Percentiles rank a stretch among this genome's conserved stretches.
Conservation (phyloP, 2,329 filamentous ascomycete genomes). For the Capronia epimyces region DNA sequence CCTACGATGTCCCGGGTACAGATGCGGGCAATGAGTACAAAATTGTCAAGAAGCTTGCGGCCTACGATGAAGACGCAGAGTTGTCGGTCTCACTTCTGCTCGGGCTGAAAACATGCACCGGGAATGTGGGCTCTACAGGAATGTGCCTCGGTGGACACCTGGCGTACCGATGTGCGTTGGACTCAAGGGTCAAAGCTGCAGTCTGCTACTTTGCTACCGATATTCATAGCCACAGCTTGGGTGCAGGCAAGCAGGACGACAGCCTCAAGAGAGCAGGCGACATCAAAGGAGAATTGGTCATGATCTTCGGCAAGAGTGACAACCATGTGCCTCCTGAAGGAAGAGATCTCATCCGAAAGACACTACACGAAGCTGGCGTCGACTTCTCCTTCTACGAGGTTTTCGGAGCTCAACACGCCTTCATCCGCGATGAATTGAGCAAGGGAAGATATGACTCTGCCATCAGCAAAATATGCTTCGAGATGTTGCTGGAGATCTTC, state of each 20-base stretch:
- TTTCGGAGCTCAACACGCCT: slow-evolving; percentile 91
- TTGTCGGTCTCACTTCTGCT: slow-evolving; percentile 66
- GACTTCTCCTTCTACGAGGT: slow-evolving; percentile 80
- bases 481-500: slow-evolving; percentile 83
- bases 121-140: slow-evolving; percentile 70
- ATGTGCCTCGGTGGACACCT: slow-evolving; percentile 95
- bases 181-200: slow-evolving; percentile 67
- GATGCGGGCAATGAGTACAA: slow-evolving; percentile 85
- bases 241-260: slow-evolving; percentile 60
- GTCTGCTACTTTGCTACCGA: slow-evolving; percentile 93
- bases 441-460: slow-evolving; percentile 93
- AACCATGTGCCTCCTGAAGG: slow-evolving; percentile 81
- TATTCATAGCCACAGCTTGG: slow-evolving; percentile 73
- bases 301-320: slow-evolving; percentile 90
- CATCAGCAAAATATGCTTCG: slow-evolving; percentile 80
- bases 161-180: slow-evolving; percentile 66
- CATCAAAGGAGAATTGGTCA: slow-evolving; percentile 71
- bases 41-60: slow-evolving; percentile 70
- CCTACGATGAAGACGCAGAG: slow-evolving; percentile 75
- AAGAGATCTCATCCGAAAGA: slow-evolving; percentile 74
- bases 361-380: slow-evolving; percentile 68
- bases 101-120: slow-evolving; percentile 70
- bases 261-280: slow-evolving; percentile 56
- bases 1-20: slow-evolving; percentile 82
- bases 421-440: slow-evolving; percentile 85